These are phyloP conservation scores for Stephania cephalantha DNA, from an alignment of 164 flowering plant genomes.

Conservation along the genomic window DNA sequence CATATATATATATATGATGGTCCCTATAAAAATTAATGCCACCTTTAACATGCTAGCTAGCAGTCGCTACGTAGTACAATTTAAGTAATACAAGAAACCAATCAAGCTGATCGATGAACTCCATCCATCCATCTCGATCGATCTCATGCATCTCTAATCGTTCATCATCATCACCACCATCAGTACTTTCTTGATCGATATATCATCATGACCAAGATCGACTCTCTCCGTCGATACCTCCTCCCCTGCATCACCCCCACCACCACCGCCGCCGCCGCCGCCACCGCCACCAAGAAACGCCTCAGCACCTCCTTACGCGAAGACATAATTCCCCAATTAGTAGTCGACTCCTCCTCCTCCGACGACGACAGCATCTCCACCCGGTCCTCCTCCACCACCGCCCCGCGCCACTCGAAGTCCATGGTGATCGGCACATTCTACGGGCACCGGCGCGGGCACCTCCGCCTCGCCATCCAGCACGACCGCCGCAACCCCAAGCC, in stretches of 20 bases:
- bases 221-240: constrained; percentile 51
- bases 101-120: too few species aligned
- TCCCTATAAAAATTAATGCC: too few species aligned
- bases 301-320: constrained; percentile 59
- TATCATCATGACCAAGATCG: constrained; percentile 33
- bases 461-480: constrained; percentile 71
- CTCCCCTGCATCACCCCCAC: constrained; percentile 47
- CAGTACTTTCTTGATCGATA: too few species aligned
- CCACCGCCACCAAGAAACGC: constrained; percentile 49
- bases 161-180: too few species aligned
- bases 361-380: constrained; percentile 9
- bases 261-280: constrained; percentile 17
- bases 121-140: too few species aligned
- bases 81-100: too few species aligned
- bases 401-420: constrained; percentile 49
- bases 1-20: too few species aligned
- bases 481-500: constrained; percentile 47
- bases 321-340: constrained; percentile 12
- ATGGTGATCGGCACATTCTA: constrained; percentile 78
- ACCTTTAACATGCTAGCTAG: too few species aligned
- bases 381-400: background rate
- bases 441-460: constrained; percentile 61
- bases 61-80: too few species aligned
- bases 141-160: too few species aligned
- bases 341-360: background rate